Base-by-base conservation (phyloP, 768 basidiomycete genomes). In the Lactarius psammicola region DNA sequence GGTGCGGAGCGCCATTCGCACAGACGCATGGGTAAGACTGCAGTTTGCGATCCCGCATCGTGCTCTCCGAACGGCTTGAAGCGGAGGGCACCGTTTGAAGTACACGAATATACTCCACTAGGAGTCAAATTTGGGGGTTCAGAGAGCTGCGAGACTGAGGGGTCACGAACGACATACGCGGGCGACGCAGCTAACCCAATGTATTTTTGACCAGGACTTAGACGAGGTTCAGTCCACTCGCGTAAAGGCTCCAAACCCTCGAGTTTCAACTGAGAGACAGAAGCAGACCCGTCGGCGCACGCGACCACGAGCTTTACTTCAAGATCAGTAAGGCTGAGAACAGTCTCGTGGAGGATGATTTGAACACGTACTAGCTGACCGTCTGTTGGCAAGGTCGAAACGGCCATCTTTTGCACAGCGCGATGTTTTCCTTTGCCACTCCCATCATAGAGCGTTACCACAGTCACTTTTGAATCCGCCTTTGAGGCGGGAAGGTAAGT, bases 41-140 rank as follows among this genome's bases (percentile, higher is more conserved):
- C 77, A 62, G 77, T 73, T 46, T 72, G 67, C 70, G 76, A 56
- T 13, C 74, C 74, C 44, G 74, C 59, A 28, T 11, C 57, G 1
- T 53, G 1, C 13, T 74, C 71, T 40, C 68, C 68, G 28, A 80
- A 71, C 40, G 72, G 67, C 1, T 81, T 84, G 61, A 79, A 75
- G 59, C 87, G 83, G 42, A 94, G 78, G 59, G 87, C 87, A 30
- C 92, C 92, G 63, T 88, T 87, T 1, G 89, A 85, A 1, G 89
- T 88, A 74, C 91, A 94, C 11, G 90, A 85, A 66, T 85, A 87
- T 9, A 84, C 77, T 13, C 80, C 77, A 60, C 87, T 75, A 33
- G 23, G 23, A 18, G 26, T 11, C 20, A 15, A 10, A n/a, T 18
- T 31, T 13, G 4, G 23, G 8, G 30, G 17, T n/a, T 55, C 30